Evolutionary conservation across 345 rosid genomes (phyloP).

Genomic region (Euphorbia lathyris): DNA sequence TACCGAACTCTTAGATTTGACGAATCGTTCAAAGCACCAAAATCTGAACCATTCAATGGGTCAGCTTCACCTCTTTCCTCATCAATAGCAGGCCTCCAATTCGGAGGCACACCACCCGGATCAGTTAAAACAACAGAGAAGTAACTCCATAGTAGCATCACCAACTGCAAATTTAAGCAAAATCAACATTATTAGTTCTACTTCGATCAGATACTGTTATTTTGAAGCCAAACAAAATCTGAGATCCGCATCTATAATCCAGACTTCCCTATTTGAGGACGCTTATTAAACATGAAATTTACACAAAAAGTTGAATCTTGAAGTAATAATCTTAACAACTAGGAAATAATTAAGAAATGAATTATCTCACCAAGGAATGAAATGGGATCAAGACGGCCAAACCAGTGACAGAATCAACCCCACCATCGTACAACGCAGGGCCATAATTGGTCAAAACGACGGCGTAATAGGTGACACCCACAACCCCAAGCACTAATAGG

Average conservation of each 20-base stretch:
- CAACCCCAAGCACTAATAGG: slow-evolving; percentile 84
- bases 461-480: slow-evolving; percentile 89
- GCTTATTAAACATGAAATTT: too few species aligned
- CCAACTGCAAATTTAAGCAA: slow-evolving; percentile 54
- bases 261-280: too few species aligned
- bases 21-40: slow-evolving; percentile 48
- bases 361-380: slow-evolving; percentile 65
- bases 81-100: slow-evolving; percentile 72
- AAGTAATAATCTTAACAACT: neutral
- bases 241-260: neutral
- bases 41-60: slow-evolving; percentile 61
- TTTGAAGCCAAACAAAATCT: neutral
- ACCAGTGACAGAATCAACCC: slow-evolving; percentile 55
- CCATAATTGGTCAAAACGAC: slow-evolving; percentile 87
- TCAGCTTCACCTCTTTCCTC: slow-evolving; percentile 87
- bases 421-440: slow-evolving; percentile 67
- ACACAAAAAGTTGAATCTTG: neutral
- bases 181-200: slow-evolving; percentile 15
- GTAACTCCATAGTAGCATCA: slow-evolving; percentile 93
- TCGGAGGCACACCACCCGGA: slow-evolving; percentile 89
- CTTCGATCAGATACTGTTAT: slow-evolving; percentile 1
- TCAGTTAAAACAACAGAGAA: slow-evolving; percentile 92
- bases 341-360: neutral
- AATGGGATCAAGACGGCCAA: slow-evolving; percentile 60
- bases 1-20: slow-evolving; percentile 59